These are phyloP conservation scores for Lactarius sp. DNA, from an alignment of 768 basidiomycete genomes.

Conservation along the genomic window DNA sequence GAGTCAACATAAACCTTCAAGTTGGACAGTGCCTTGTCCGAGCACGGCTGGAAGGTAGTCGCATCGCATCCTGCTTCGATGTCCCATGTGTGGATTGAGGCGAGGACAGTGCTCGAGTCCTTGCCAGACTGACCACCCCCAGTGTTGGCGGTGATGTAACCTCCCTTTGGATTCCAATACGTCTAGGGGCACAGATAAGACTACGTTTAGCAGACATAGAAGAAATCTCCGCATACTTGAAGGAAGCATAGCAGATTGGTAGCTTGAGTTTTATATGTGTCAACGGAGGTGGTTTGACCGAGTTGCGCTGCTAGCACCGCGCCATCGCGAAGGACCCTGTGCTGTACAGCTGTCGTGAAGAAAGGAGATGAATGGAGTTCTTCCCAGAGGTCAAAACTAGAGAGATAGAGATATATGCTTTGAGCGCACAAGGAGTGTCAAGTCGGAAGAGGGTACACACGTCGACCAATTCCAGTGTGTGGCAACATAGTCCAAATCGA, in stretches of 20 bases:
- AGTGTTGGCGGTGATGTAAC: conserved; percentile 72
- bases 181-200: conserved; percentile 39
- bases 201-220: background rate
- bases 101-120: conserved; percentile 42
- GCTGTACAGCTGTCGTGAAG: conserved; percentile 72
- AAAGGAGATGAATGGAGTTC: conserved; percentile 68
- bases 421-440: background rate
- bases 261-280: conserved; percentile 53
- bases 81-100: conserved; percentile 78
- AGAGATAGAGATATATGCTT: background rate
- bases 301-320: conserved; percentile 54
- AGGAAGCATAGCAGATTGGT: conserved; percentile 67
- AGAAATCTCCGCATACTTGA: conserved; percentile 41
- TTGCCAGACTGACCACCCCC: conserved; percentile 68
- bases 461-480: conserved; percentile 62
- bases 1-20: conserved; percentile 67
- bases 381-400: conserved; percentile 72
- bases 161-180: conserved; percentile 63
- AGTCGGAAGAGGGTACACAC: conserved; percentile 32
- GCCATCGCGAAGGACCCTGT: conserved; percentile 68
- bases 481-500: conserved; percentile 73
- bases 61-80: conserved; percentile 65
- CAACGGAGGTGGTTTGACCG: conserved; percentile 43
- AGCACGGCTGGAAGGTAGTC: conserved; percentile 78
- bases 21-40: conserved; percentile 69